Conservation (phyloP, 2,329 filamentous ascomycete genomes). For the Diaporthe ampelina region DNA sequence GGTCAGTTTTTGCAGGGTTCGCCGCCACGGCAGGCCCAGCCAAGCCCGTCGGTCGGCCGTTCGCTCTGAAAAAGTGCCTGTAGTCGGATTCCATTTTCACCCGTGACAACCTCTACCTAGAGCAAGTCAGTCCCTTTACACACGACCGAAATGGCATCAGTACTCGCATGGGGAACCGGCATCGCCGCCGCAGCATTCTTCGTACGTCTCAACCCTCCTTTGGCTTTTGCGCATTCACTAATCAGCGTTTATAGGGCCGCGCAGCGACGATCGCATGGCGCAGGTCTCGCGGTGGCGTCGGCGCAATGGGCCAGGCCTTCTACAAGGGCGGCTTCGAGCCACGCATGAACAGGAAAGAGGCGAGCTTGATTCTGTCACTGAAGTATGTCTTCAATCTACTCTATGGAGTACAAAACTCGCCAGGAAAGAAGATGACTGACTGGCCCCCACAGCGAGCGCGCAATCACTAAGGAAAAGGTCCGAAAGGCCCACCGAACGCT, state of each 20-base stretch:
- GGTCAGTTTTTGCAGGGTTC: neutral
- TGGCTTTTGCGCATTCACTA: slow-evolving; percentile 9
- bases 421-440: neutral
- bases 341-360: slow-evolving; percentile 94
- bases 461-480: slow-evolving; percentile 90
- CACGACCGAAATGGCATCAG: slow-evolving; percentile 66
- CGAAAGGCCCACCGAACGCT: slow-evolving; percentile 95
- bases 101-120: slow-evolving; percentile 6
- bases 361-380: slow-evolving; percentile 89
- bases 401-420: neutral
- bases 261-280: slow-evolving; percentile 92
- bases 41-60: slow-evolving; percentile 23
- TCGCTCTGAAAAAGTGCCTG: slow-evolving; percentile 37
- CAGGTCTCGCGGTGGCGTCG: slow-evolving; percentile 82
- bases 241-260: slow-evolving; percentile 75
- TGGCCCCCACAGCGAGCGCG: slow-evolving; percentile 77
- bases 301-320: slow-evolving; percentile 88
- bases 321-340: slow-evolving; percentile 99
- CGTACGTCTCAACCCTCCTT: slow-evolving; percentile 53
- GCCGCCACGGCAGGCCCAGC: slow-evolving; percentile 16
- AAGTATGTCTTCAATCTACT: slow-evolving; percentile 68
- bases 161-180: slow-evolving; percentile 70
- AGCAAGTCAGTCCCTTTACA: slow-evolving; percentile 16
- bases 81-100: slow-evolving; percentile 35
- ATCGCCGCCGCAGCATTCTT: slow-evolving; percentile 76